Percentiles rank a stretch among this genome's conserved stretches.
These are phyloP conservation scores for Globisporangium megalacanthum DNA, from an alignment of 352 stramenopile genomes.

Conservation along the genomic window DNA sequence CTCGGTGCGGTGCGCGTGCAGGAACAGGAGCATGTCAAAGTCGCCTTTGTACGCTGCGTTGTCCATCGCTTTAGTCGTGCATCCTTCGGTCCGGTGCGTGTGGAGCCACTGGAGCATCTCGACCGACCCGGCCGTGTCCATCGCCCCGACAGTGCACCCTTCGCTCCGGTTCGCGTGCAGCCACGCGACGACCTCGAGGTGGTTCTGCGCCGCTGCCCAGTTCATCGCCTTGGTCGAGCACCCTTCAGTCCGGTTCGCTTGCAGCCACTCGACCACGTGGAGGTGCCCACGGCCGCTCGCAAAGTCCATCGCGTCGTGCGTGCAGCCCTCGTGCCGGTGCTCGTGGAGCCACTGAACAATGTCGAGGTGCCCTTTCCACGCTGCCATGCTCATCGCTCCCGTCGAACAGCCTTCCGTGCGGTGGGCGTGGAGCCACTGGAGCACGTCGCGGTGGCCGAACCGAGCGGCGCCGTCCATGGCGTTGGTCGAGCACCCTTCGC, in stretches of 20 bases:
- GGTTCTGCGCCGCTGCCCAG: constrained; percentile 13
- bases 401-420: constrained; percentile 24
- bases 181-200: constrained; percentile 21
- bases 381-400: constrained; percentile 7
- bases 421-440: constrained; percentile 36
- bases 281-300: constrained; percentile 14
- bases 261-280: constrained; percentile 13
- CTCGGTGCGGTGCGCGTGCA: constrained; percentile 13
- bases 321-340: constrained; percentile 53
- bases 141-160: constrained; percentile 15
- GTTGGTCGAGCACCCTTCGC: constrained; percentile 4
- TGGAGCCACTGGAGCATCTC: constrained; percentile 15
- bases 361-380: constrained; percentile 33
- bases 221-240: constrained; percentile 21
- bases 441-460: constrained; percentile 9
- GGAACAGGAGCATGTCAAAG: constrained; percentile 20
- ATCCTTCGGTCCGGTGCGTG: constrained; percentile 13
- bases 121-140: constrained; percentile 15
- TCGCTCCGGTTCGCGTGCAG: constrained; percentile 16
- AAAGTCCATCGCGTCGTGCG: constrained; percentile 50
- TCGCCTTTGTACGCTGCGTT: constrained; percentile 18
- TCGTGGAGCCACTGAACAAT: constrained; percentile 59
- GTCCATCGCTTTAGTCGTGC: constrained; percentile 22
- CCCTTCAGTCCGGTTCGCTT: constrained; percentile 12
- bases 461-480: constrained; percentile 12